Percentiles rank a stretch among this genome's conserved stretches.
These are phyloP conservation scores for Musa balbisiana DNA, from an alignment of 202 grass and related monocot genomes.

Conservation along the genomic window DNA sequence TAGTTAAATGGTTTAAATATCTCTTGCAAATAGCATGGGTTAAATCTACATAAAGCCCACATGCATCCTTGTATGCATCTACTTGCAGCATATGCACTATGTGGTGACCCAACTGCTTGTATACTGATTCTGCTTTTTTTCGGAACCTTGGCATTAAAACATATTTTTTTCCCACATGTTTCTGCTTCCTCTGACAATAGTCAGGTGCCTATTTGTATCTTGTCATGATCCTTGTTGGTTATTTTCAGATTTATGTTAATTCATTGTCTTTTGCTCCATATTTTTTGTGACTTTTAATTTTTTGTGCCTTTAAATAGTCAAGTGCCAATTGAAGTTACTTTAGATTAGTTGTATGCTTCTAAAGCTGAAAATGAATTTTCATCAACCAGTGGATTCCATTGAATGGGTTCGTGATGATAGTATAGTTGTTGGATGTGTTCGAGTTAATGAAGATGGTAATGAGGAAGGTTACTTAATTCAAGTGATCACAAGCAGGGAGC, in stretches of 20 bases:
- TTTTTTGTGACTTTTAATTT: not conserved
- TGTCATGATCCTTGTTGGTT: too few species aligned
- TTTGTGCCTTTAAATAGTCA: not conserved
- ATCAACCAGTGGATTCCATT: constrained; percentile 75
- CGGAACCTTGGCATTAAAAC: too few species aligned
- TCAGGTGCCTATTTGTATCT: too few species aligned
- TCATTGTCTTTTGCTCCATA: not conserved
- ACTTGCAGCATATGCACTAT: too few species aligned
- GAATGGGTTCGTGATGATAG: constrained; percentile 72
- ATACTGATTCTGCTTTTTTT: too few species aligned
- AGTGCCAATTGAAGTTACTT: not conserved
- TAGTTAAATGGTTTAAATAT: too few species aligned
- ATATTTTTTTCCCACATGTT: not conserved
- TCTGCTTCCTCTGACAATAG: not conserved
- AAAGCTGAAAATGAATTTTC: not conserved
- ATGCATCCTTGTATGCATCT: too few species aligned
- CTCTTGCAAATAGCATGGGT: too few species aligned
- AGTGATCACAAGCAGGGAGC: constrained; percentile 53
- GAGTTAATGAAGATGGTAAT: constrained; percentile 61
- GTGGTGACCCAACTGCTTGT: too few species aligned
- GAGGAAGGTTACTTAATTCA: constrained; percentile 80
- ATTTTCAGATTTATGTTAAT: not conserved
- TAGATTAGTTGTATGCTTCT: not conserved
- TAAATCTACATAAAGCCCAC: too few species aligned
- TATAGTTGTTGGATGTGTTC: constrained; percentile 65